Percentiles rank a stretch among this genome's conserved stretches.
Evolutionary conservation across 768 basidiomycete species (phyloP).

Genomic region (Lactarius pseudohatsudake): DNA sequence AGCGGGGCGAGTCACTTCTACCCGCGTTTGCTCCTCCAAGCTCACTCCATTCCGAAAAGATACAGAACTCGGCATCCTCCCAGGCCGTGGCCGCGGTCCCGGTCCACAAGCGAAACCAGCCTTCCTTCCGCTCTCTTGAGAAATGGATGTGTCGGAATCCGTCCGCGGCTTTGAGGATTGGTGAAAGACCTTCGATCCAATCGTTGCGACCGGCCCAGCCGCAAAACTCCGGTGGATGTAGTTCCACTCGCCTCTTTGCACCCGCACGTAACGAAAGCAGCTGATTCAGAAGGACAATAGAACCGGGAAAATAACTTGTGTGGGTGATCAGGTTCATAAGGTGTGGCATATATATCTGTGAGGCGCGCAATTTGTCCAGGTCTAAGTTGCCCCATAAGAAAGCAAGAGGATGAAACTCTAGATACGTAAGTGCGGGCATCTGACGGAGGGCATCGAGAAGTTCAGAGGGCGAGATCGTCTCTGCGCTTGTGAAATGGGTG

Average conservation of each 20-base stretch:
- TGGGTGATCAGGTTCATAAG: neutral
- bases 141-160: neutral
- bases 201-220: neutral
- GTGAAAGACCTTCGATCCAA: neutral
- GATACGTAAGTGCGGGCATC: neutral
- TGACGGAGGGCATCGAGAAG: neutral
- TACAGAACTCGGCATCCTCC: neutral
- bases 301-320: too few relatives aligned
- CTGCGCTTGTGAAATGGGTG: neutral
- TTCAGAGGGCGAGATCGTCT: neutral
- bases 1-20: neutral
- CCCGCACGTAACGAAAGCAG: too few relatives aligned
- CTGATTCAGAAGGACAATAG: neutral
- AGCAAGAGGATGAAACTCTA: neutral
- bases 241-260: neutral
- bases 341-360: neutral
- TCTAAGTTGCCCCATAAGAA: neutral
- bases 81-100: neutral
- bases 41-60: neutral
- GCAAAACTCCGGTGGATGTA: neutral
- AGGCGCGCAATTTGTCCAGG: too few relatives aligned
- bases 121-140: neutral
- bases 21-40: fast-evolving
- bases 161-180: neutral
- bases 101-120: neutral